Evolutionary conservation across 805 yeast species (phyloP).

Genomic region (Nakazawaea peltata): DNA sequence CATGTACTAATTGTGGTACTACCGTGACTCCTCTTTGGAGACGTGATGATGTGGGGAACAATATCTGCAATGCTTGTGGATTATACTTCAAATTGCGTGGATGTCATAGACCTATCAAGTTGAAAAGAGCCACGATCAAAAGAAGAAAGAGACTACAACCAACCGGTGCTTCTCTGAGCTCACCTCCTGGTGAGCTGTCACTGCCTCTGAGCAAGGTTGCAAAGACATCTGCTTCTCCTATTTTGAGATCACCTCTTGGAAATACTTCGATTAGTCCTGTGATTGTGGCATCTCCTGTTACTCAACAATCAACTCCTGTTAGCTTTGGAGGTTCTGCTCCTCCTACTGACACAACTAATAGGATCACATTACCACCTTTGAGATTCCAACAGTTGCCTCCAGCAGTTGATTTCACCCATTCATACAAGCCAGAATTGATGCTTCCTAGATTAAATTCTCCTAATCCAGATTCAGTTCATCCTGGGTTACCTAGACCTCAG

Average conservation of each 20-base stretch:
- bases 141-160: constrained; percentile 69
- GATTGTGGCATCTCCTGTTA: too few relatives aligned
- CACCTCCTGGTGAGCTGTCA: not conserved
- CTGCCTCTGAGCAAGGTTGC: too few relatives aligned
- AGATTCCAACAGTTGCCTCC: constrained; percentile 4
- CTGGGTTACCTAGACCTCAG: too few relatives aligned
- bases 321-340: too few relatives aligned
- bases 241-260: too few relatives aligned
- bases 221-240: too few relatives aligned
- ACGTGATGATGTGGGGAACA: constrained; percentile 72
- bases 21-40: constrained; percentile 87
- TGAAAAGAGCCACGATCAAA: constrained; percentile 68
- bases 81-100: constrained; percentile 72
- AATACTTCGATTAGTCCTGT: too few relatives aligned
- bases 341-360: not conserved
- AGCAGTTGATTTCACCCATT: constrained; percentile 6
- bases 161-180: too few relatives aligned
- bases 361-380: constrained; percentile 8
- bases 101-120: constrained; percentile 63
- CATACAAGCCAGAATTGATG: constrained; percentile 1
- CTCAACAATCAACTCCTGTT: too few relatives aligned
- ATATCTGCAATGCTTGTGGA: constrained; percentile 87
- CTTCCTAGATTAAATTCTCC: not conserved
- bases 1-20: constrained; percentile 78
- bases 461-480: too few relatives aligned